phyloP scores from a whole-genome alignment of 306 rosid species.

The Cucumis cinereus region DNA sequence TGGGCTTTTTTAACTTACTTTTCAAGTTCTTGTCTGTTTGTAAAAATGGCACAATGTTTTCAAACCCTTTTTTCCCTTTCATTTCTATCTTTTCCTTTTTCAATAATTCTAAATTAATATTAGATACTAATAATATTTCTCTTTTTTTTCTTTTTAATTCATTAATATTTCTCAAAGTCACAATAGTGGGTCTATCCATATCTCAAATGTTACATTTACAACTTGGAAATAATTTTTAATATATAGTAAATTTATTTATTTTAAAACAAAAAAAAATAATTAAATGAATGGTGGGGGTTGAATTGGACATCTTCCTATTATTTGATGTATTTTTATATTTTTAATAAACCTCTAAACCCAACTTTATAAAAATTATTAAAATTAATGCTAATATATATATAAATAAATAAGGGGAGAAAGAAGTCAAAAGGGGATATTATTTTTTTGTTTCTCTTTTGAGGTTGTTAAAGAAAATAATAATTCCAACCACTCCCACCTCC shows the following conservation, averaged over 20 bases:
- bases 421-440: slow-evolving; percentile 1
- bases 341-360: not conserved
- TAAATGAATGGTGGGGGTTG: not conserved
- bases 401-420: not conserved
- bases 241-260: not conserved
- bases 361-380: not conserved
- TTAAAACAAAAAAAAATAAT: no score
- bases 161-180: not conserved
- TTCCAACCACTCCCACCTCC: slow-evolving; percentile 10
- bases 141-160: not conserved
- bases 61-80: not conserved
- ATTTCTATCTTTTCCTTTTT: not conserved
- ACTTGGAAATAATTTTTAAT: not conserved
- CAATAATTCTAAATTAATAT: not conserved
- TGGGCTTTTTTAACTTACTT: not conserved
- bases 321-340: not conserved
- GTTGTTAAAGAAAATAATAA: slow-evolving; percentile 9
- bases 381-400: not conserved
- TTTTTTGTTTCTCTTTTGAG: not conserved
- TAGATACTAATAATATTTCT: not conserved
- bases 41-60: not conserved
- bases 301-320: not conserved
- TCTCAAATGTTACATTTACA: not conserved
- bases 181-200: not conserved
- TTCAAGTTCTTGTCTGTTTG: not conserved